Base-by-base conservation (phyloP, 768 basidiomycete species). In the Tricholoma flavovirens region DNA sequence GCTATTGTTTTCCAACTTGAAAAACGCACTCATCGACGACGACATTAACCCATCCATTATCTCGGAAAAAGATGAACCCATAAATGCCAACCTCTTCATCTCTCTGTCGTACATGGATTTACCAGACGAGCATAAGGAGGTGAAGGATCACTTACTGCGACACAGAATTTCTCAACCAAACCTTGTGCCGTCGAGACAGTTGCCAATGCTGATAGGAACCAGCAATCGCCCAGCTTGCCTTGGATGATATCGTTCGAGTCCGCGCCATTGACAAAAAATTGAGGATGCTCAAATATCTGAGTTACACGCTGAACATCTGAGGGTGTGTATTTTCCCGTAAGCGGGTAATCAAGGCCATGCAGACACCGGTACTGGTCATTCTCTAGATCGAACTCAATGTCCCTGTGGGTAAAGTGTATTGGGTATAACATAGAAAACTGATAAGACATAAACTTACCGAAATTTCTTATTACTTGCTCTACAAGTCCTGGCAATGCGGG, bases 331-430 rank as follows among this genome's bases (percentile, higher is more conserved):
- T 62, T 60, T 54, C 51, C 62, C 2, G 56, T 46, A 10, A 51
- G 8, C 19, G 58, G 60, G 22, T 62, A 59, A 8, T 67, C 67
- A 5, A 78, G 67, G 2, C 73, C 73, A 65, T 80, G 65, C 15
- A 83, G 69, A 63, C 82, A 83, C 7, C 73, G 67, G 4, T 77
- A 69, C 51, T 67, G 66, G 64, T 83, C 81, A 33, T 79, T 78
- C 65, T 81, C 80, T 11, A 84, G 67, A 58, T 84, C 82, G 58
- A 83, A 83, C 57, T 81, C 81, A 48, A 78, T 69, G 60, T 83
- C 82, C 53, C 81, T 83, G 24, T 26, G 57, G 43, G 32, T 40
- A 19, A 24, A 19, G 19, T 49, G 5, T 33, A 8, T 33, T 33
- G 19, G 60, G 59, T 1, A 63, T 56, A 5, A 61, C 57, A 14